A percentile compares a stretch with the other conserved stretches of the same genome.
These are phyloP conservation scores for Colletotrichum musicola DNA, from an alignment of 2,329 filamentous ascomycete genomes.

Conservation along the genomic window DNA sequence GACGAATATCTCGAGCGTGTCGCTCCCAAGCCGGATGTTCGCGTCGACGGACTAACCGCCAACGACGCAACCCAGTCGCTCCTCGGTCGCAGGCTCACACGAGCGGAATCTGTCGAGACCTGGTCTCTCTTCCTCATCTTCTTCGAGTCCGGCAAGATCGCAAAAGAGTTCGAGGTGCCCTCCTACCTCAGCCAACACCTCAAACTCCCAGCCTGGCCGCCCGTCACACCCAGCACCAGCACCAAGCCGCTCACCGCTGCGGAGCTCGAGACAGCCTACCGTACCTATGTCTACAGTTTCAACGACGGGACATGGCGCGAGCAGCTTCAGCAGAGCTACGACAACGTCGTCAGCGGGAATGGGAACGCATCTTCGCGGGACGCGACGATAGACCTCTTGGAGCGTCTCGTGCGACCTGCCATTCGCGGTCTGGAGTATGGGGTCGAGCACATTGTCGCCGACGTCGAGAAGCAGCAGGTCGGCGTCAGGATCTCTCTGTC, in stretches of 20 bases:
- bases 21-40: neutral
- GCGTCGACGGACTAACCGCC: neutral
- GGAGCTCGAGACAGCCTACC: constrained; percentile 1
- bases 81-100: neutral
- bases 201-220: neutral
- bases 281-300: constrained; percentile 9
- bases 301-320: neutral
- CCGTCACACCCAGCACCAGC: neutral
- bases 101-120: neutral
- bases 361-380: neutral
- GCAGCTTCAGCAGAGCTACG: neutral
- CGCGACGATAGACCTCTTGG: neutral
- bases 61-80: constrained; percentile 6
- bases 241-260: neutral
- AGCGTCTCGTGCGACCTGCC: neutral
- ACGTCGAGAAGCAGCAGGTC: constrained; percentile 1
- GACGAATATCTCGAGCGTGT: neutral
- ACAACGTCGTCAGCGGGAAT: neutral
- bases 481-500: neutral
- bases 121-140: constrained; percentile 7
- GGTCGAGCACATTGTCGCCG: constrained; percentile 2
- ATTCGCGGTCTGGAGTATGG: constrained; percentile 6
- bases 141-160: constrained; percentile 14
- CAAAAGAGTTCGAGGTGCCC: neutral
- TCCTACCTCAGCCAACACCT: neutral